Base-by-base conservation (phyloP, 148 eudicot species). In the Polygonum maritimum region DNA sequence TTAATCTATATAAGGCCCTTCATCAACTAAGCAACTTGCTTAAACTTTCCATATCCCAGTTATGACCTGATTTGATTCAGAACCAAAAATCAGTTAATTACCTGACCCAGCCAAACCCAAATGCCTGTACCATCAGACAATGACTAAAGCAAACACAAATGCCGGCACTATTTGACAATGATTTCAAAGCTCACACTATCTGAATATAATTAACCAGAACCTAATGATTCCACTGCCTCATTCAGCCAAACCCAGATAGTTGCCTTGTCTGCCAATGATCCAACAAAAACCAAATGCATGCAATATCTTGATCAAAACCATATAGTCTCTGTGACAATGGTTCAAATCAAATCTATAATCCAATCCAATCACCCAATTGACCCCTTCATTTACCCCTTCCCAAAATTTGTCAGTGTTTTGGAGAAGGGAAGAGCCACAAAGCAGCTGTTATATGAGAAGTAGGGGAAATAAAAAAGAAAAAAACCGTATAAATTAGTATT, bases 401-500 rank as follows among this genome's bases (percentile, higher is more conserved):
- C 48, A 6, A 40, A 16, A 2, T 45, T 69, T 33, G 44, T 22
- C 2, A 36, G 36, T 13, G 19, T 69, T 35, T 39, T 69, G 45
- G 44, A 39, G 35, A 69, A 35, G 40, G 19, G 4, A 6, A 16
- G 41, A 67, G 71, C 39, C 57, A 73, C 55, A 44, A 19, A 47
- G 11, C 48, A 12, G 69, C 8, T 58, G 51, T 19, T 41, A 11
- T 71, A 31, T 26, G 19, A 76, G n/a, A 41, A 40, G 71, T 21
- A 39, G 16, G 3, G 41, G 7, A 70, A 70, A 3, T 26, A 26
- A 26, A 26, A 26, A 26, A 26, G 31, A 26, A 26, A 26, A 26
- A 47, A 4, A 16, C 40, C 54, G 55, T 72, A 4, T 9, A 36
- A 48, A 44, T 26, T 26, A 44, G 72, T 12, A 65, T 75, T 89